Evolutionary conservation across 306 rosid species (phyloP), one percentile per base, ranked within the genome.

Genomic region (Trifolium pratense): DNA sequence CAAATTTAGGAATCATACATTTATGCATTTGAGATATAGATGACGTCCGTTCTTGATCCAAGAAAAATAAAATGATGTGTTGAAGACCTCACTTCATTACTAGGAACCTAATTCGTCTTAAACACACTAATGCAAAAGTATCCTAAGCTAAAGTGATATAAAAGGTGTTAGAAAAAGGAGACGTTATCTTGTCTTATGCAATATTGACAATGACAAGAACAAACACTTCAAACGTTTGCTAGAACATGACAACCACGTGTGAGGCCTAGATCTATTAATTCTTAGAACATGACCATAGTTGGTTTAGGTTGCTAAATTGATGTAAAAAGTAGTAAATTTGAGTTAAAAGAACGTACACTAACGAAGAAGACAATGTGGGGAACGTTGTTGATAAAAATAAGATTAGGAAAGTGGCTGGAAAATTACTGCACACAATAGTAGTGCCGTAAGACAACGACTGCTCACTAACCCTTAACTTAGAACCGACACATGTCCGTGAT

Each of bases 371-470:
- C 77, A 84, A 81, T 31, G 42, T 78, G 53, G 58, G 62, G 73
- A 52, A 68, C 17, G 36, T n/a, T 34, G 13, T 16, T 61, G 61
- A 25, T 29, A 26, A 26, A 31, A 26, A 14, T 59, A 68, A 1
- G 74, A 66, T 29, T 58, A 68, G 77, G 73, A 69, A 80, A 58
- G 43, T 60, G 46, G 75, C 15, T 52, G 62, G 76, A 68, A 75
- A 68, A 68, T 3, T 42, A 40, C 71, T 63, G 31, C 23, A 9
- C 56, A 31, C 31, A 29, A n/a, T 9, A 20, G 59, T 12, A 53
- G 67, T 78, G 76, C 23, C 66, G 23, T 25, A n/a, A 52, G 87
- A 87, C 75, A 79, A 26, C 15, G 87, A 83, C 87, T 2, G 34
- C 32, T 74, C 49, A 85, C 86, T 65, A 3, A 79, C 82, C 75